These are phyloP conservation scores for Pseudocercospora fijiensis DNA, from an alignment of 2,329 filamentous ascomycete species.

Conservation along the genomic window DNA sequence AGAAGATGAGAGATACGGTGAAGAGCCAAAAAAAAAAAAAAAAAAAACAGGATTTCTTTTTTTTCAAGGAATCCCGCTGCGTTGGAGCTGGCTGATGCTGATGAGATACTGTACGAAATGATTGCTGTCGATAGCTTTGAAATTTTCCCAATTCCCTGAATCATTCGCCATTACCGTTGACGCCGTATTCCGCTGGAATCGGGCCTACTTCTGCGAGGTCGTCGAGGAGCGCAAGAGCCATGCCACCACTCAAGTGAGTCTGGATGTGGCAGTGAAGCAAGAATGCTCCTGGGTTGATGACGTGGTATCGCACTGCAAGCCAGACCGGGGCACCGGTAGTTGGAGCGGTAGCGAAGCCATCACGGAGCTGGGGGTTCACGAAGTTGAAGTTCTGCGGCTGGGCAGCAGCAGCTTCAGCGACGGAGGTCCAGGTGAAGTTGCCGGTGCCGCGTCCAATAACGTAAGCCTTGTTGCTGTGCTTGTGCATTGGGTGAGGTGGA, in stretches of 20 bases:
- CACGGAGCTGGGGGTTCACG: slow-evolving; percentile 54
- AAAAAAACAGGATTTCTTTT: too few species aligned
- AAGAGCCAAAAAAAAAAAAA: too few species aligned
- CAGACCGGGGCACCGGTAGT: slow-evolving; percentile 34
- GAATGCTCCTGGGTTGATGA: slow-evolving; percentile 48
- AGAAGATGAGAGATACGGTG: slow-evolving; percentile 2
- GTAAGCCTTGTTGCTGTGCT: slow-evolving; percentile 63
- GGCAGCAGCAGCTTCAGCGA: slow-evolving; percentile 52
- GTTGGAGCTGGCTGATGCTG: neutral
- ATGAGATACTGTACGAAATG: slow-evolving; percentile 4
- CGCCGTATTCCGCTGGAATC: slow-evolving; percentile 28
- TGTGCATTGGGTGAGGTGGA: slow-evolving; percentile 62
- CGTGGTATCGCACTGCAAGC: slow-evolving; percentile 50
- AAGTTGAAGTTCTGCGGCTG: slow-evolving; percentile 58
- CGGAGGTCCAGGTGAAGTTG: slow-evolving; percentile 53
- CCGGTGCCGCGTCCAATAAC: slow-evolving; percentile 53
- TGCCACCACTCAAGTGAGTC: slow-evolving; percentile 50
- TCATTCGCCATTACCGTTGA: slow-evolving; percentile 10
- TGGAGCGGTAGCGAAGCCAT: slow-evolving; percentile 42
- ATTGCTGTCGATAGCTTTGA: neutral
- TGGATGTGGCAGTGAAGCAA: slow-evolving; percentile 54
- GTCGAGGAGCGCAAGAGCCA: slow-evolving; percentile 51
- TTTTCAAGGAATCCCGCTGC: neutral
- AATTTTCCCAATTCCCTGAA: neutral
- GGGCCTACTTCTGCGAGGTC: slow-evolving; percentile 28